Evolutionary conservation across 2,329 filamentous ascomycete genomes (phyloP), one percentile per base, ranked within the genome.

Genomic region (Phialophora expanda): DNA sequence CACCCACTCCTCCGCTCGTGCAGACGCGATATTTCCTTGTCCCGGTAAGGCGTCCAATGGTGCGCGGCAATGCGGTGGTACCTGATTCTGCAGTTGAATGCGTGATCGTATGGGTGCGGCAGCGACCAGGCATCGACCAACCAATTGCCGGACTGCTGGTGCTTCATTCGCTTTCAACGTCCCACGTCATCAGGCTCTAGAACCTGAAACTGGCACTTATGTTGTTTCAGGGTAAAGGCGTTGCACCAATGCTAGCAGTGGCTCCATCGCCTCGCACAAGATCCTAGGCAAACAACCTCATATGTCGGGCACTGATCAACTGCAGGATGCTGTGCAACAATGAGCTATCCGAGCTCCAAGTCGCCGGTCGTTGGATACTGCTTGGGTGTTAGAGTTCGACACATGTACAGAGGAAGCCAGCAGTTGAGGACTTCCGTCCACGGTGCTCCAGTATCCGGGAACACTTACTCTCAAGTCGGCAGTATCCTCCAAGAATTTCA

Each of bases 401-500:
- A 51, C 20, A 3, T 26, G 22, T 17, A 17, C 5, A 28, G 24
- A 14, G 22, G 4, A 14, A 14, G 48, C 22, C 7, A 51, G 22
- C 24, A 26, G 2, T 44, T 9, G 24, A 4, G 20, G 48, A 5
- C 20, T 17, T 28, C 9, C 11, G 22, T n/a, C 22, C 20, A 22
- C 1, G 48, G 12, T 26, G 14, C 5, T 7, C 38, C 17, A 20
- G 6, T 14, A 12, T 51, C 48, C 1, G 14, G 20, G 48, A 24
- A 20, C 9, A 51, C 48, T 51, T 51, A 51, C 48, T 75, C 95
- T 84, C 71, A 98, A 80, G 79, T 98, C 94, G 7, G 93, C 90
- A 73, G 96, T 83, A 69, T 97, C 92, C 78, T 98, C 94, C 32
- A 98, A 82, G 76, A 90, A 94, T 9, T 84, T 86, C 91, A 97